phyloP scores from a whole-genome alignment of 352 stramenopile species.

The Phytophthora kernoviae region DNA sequence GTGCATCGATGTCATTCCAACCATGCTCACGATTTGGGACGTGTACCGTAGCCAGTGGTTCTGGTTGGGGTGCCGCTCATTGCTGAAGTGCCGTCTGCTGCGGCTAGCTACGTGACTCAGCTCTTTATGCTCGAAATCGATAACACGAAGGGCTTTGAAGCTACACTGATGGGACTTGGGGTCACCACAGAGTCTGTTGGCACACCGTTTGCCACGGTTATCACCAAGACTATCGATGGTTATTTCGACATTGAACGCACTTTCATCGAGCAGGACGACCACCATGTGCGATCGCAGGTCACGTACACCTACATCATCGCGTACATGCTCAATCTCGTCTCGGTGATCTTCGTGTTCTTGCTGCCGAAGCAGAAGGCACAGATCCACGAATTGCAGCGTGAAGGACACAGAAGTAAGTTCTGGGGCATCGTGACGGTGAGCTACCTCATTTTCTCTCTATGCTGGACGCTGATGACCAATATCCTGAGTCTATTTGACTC shows the following conservation, averaged over 20 bases:
- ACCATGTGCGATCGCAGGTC: conserved; percentile 48
- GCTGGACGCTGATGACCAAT: conserved; percentile 66
- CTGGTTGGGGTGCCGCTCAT: conserved; percentile 57
- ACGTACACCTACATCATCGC: conserved; percentile 54
- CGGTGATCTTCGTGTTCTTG: conserved; percentile 42
- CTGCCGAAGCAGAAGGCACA: conserved; percentile 60
- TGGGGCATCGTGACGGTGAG: conserved; percentile 35
- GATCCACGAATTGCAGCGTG: conserved; percentile 36
- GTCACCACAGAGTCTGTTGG: conserved; percentile 43
- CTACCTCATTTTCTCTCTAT: conserved; percentile 43
- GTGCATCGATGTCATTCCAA: conserved; percentile 43
- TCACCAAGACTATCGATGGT: conserved; percentile 55
- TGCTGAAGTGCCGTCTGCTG: conserved; percentile 38
- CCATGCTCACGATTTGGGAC: conserved; percentile 61
- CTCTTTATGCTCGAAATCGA: conserved; percentile 55
- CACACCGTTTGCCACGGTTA: conserved; percentile 48
- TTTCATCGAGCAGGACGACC: conserved; percentile 36
- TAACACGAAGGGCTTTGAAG: conserved; percentile 49
- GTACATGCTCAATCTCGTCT: conserved; percentile 52
- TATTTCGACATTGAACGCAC: conserved; percentile 53
- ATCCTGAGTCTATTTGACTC: conserved; percentile 55
- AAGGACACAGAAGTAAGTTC: conserved; percentile 41
- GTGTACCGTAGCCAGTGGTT: conserved; percentile 68
- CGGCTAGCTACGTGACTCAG: conserved; percentile 36
- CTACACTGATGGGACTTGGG: conserved; percentile 43